Base-by-base conservation (phyloP, 805 yeast species). In the Saccharomyces cerevisiae region DNA sequence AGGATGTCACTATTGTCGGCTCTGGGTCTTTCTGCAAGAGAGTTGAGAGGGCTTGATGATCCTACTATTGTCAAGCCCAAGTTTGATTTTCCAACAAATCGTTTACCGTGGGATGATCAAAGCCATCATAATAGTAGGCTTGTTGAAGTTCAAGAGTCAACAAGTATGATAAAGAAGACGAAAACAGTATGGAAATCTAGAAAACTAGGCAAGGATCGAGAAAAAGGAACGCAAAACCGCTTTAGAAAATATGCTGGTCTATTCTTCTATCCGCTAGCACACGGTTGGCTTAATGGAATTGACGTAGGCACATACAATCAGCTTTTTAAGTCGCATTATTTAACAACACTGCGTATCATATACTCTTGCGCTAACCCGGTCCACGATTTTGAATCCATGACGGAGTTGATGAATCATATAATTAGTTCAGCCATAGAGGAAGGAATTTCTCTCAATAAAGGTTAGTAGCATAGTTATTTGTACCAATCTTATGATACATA, bases 21-120 rank as follows among this genome's bases (percentile, higher is more conserved):
- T 0, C 64, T 89, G 11, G 84, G 91, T 0, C 70, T 90, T 26
- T 80, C 87, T 2, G 89, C 90, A 0, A 70, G 96, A 56, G 89
- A 87, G 58, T 73, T 90, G 9, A 73, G 85, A 47, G 92, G 90
- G 0, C 67, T 75, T 30, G 75, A 77, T 4, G 92, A 85, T 64
- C 41, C 57, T 11, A 76, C 75, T n/a, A 67, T 76, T 1, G 67
- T 71, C 10, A 75, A 78, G 50, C 76, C 75, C 0, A 31, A 59
- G 28, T 62, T 61, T 49, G 70, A 63, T 48, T 73, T 73, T 56
- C 73, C 75, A 2, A 68, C 75, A 0, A 59, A 49, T 24, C 61
- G 70, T 54, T 56, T 71, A 26, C 71, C 71, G 2, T 66, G 69
- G 69, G 64, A 62, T 50, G 56, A 48, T n/a, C 43, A 32, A 53